Conservation (phyloP, 352 stramenopile species). For the Phytophthora syringae region DNA sequence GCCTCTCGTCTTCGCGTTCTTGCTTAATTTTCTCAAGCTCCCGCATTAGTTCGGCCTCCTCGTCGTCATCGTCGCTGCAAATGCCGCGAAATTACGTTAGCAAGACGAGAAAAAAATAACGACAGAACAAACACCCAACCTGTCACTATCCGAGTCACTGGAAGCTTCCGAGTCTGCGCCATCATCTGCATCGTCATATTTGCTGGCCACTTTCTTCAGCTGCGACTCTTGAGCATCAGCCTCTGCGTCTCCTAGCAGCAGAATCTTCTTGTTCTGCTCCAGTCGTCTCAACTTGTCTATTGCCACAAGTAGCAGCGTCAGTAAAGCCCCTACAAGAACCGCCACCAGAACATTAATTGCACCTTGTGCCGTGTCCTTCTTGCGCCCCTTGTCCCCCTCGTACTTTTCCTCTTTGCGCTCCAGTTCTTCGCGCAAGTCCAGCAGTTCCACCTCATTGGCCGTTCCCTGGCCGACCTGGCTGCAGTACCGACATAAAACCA, state of each 20-base stretch:
- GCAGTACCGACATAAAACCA: neutral
- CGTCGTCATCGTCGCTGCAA: constrained; percentile 92
- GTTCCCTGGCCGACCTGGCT: constrained; percentile 87
- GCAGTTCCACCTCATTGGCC: constrained; percentile 74
- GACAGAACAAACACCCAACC: constrained; percentile 24
- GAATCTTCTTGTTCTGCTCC: constrained; percentile 85
- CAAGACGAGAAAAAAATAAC: neutral
- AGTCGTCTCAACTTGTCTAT: constrained; percentile 71
- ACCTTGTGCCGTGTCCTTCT: constrained; percentile 85
- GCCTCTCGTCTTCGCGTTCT: constrained; percentile 94
- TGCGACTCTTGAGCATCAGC: constrained; percentile 79
- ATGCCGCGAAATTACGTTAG: neutral
- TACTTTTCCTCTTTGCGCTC: constrained; percentile 79
- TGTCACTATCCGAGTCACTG: constrained; percentile 82
- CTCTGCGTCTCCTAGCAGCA: constrained; percentile 78
- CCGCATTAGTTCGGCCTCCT: constrained; percentile 96
- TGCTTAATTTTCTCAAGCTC: constrained; percentile 98
- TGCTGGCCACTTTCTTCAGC: constrained; percentile 88
- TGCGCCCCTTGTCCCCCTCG: constrained; percentile 76
- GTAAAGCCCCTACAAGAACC: neutral
- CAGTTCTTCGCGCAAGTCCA: constrained; percentile 79
- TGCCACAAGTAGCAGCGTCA: constrained; percentile 2
- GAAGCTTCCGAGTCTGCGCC: constrained; percentile 67
- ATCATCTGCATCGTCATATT: constrained; percentile 93
- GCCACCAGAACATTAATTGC: neutral